These are phyloP conservation scores for Exophiala alcalophila DNA, from an alignment of 2,329 filamentous ascomycete genomes.

Conservation along the genomic window DNA sequence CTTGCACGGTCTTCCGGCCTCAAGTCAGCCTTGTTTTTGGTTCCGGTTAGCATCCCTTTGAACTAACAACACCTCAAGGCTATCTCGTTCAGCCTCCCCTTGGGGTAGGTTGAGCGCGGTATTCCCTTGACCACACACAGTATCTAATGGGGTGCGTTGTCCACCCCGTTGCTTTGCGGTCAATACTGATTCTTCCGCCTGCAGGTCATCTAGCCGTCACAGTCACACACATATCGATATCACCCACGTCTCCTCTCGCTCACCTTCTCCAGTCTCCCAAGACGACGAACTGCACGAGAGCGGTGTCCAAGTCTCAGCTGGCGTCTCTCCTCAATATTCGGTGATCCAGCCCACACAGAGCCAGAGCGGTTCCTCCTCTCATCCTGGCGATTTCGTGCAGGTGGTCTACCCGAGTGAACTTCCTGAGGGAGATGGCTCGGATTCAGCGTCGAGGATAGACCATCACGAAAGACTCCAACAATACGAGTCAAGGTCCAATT, in stretches of 20 bases:
- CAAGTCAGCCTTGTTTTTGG: conserved; percentile 25
- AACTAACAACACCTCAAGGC: conserved; percentile 31
- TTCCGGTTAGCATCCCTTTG: conserved; percentile 28
- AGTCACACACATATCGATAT: conserved; percentile 44
- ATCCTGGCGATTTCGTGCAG: conserved; percentile 29
- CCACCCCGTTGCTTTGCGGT: conserved; percentile 10
- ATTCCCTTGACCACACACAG: conserved; percentile 29
- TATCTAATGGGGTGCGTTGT: conserved; percentile 31
- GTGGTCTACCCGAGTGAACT: conserved; percentile 44
- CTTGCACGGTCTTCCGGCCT: conserved; percentile 18
- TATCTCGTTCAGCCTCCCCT: conserved; percentile 30
- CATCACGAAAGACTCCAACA: conserved; percentile 17
- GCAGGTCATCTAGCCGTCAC: conserved; percentile 35
- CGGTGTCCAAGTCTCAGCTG: conserved; percentile 42
- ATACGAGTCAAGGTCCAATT: conserved; percentile 33
- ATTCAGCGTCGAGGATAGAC: conserved; percentile 38
- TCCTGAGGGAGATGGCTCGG: conserved; percentile 40
- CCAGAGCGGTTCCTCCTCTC: conserved; percentile 30
- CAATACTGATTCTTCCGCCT: conserved; percentile 14
- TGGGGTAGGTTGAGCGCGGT: conserved; percentile 29
- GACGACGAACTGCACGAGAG: conserved; percentile 46
- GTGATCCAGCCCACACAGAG: conserved; percentile 24
- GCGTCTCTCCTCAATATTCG: conserved; percentile 28
- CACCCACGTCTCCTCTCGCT: conserved; percentile 39
- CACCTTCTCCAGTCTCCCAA: conserved; percentile 40